A percentile compares a stretch with the other conserved stretches of the same genome.
These are phyloP conservation scores for Chlorella sp. DNA, from an alignment of 139 green algal genomes.

Conservation along the genomic window DNA sequence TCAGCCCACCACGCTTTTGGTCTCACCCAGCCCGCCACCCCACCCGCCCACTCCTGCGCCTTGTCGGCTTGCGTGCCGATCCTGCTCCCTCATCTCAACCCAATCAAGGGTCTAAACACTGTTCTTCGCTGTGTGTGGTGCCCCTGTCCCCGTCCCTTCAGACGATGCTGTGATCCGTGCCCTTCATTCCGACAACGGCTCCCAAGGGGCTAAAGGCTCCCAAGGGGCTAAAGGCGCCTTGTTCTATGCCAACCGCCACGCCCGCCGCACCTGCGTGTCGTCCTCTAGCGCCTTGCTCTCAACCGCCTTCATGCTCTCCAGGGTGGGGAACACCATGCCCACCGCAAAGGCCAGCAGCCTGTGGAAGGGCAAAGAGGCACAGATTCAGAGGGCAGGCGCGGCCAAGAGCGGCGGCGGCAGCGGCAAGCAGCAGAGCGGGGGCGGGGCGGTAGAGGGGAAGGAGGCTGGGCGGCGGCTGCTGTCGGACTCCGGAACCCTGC, in stretches of 20 bases:
- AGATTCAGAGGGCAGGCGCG: not conserved
- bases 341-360: conserved; percentile 35
- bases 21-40: not conserved
- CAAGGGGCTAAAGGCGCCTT: too few relatives aligned
- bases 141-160: too few relatives aligned
- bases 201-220: too few relatives aligned
- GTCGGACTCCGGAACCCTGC: not conserved
- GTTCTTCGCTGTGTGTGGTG: too few relatives aligned
- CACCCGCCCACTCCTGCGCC: too few relatives aligned
- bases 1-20: too few relatives aligned
- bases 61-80: too few relatives aligned
- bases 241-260: not conserved
- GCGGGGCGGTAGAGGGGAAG: too few relatives aligned
- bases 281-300: conserved; percentile 28
- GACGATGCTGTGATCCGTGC: too few relatives aligned
- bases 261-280: conserved; percentile 42
- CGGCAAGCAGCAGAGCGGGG: not conserved
- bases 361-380: not conserved
- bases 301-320: conserved; percentile 45
- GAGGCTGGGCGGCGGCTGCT: not conserved
- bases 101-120: too few relatives aligned
- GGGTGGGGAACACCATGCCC: conserved; percentile 44
- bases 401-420: not conserved
- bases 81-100: too few relatives aligned
- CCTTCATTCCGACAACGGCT: too few relatives aligned